A percentile compares a stretch with the other conserved stretches of the same genome.
Evolutionary conservation across 345 rosid species (phyloP).

Genomic region (rapeseed (Brassica napus)): Da-Ae NC_063447.1:17908501-17909000

Average conservation of each 20-base stretch:
- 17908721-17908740: constrained; percentile 52
- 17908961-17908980: constrained; percentile 5
- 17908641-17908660: neutral
- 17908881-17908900: constrained; percentile 82
- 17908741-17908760: constrained; percentile 95
- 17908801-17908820: constrained; percentile 41
- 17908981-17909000: constrained; percentile 15
- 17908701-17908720: neutral
- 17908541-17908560: constrained; percentile 63
- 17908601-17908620: constrained; percentile 89
- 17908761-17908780: constrained; percentile 84
- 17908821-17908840: constrained; percentile 33
- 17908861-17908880: constrained; percentile 81
- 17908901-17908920: constrained; percentile 90
- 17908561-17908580: constrained; percentile 66
- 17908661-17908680: neutral
- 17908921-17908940: constrained; percentile 19
- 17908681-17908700: neutral
- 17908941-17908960: neutral
- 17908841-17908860: constrained; percentile 67
- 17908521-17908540: constrained; percentile 55
- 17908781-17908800: constrained; percentile 52
- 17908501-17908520: constrained; percentile 53
- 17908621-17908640: constrained; percentile 38
- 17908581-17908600: constrained; percentile 67